Conservation (phyloP, 441 rosid species). For the Brassica hybrid region DNA sequence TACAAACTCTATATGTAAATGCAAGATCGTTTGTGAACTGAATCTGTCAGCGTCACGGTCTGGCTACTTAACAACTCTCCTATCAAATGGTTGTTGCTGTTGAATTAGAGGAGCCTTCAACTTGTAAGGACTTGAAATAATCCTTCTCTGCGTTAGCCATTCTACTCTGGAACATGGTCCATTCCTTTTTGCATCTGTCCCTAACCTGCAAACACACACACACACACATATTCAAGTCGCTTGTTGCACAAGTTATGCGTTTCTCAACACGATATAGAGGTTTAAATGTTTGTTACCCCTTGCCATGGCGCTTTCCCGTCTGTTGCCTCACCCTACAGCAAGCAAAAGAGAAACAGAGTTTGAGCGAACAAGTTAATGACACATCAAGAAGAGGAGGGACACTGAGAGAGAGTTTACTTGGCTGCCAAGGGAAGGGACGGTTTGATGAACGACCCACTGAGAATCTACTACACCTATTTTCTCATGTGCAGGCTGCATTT, state of each 20-base stretch:
- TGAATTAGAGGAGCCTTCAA: constrained; percentile 43
- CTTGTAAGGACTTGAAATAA: constrained; percentile 51
- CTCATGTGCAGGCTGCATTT: constrained; percentile 91
- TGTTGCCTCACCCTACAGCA: constrained; percentile 67
- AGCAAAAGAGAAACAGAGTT: not conserved
- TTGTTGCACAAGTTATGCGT: constrained; percentile 7
- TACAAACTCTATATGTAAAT: constrained; percentile 41
- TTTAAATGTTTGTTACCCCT: constrained; percentile 57
- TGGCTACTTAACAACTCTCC: constrained; percentile 26
- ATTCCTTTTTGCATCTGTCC: constrained; percentile 86
- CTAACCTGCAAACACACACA: constrained; percentile 63
- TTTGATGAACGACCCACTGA: constrained; percentile 94
- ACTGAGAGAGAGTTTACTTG: constrained; percentile 57
- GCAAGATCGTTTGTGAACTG: constrained; percentile 26
- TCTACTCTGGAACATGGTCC: constrained; percentile 76
- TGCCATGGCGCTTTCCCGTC: constrained; percentile 86
- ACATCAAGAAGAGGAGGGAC: not conserved
- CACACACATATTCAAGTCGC: not conserved
- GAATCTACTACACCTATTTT: constrained; percentile 96
- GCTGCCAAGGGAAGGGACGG: constrained; percentile 87
- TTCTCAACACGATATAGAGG: not conserved
- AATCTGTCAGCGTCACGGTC: constrained; percentile 30
- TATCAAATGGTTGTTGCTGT: constrained; percentile 42
- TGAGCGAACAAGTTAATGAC: not conserved
- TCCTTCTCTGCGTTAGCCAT: constrained; percentile 70